A percentile compares a stretch with the other conserved stretches of the same genome.
Evolutionary conservation across 441 rosid species (phyloP).

Genomic region (Dalechampia spathulata): DNA sequence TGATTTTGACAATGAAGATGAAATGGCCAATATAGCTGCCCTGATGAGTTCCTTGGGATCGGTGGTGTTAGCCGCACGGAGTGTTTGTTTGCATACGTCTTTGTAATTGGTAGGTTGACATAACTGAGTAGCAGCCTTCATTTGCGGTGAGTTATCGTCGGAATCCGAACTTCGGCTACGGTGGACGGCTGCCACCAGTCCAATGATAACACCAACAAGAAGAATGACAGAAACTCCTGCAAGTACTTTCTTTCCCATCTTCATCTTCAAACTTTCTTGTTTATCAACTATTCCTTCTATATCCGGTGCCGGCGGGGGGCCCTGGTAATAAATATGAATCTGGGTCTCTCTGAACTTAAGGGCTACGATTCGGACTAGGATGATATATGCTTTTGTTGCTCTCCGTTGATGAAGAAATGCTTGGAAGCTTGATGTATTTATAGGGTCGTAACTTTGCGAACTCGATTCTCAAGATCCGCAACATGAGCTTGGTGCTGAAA

Average conservation of each 20-base stretch:
- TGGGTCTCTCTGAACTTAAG: conserved; percentile 6
- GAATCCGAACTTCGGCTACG: neutral
- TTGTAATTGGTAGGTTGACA: conserved; percentile 53
- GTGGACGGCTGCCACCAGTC: conserved; percentile 36
- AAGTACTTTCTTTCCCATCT: conserved; percentile 39
- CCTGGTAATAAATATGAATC: neutral
- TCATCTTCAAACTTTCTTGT: conserved; percentile 17
- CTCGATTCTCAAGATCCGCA: too few relatives aligned
- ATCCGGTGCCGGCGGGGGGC: conserved; percentile 18
- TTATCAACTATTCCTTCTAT: neutral
- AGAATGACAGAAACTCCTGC: conserved; percentile 53
- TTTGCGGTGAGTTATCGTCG: conserved; percentile 24
- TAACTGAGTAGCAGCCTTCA: conserved; percentile 50
- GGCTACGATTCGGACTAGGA: conserved; percentile 14
- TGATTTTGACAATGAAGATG: conserved; percentile 32
- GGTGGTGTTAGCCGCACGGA: conserved; percentile 34
- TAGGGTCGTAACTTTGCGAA: too few relatives aligned
- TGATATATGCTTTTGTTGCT: neutral
- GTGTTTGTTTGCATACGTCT: conserved; percentile 50
- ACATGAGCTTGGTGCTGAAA: too few relatives aligned
- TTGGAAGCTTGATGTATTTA: too few relatives aligned
- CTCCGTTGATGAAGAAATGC: neutral
- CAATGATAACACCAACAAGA: conserved; percentile 49
- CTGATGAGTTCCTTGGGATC: conserved; percentile 54
- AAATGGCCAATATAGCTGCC: conserved; percentile 34